A percentile compares a stretch with the other conserved stretches of the same genome.
Evolutionary conservation across 2,329 filamentous ascomycete genomes (phyloP).

Genomic region (Aspergillus sojae): DNA sequence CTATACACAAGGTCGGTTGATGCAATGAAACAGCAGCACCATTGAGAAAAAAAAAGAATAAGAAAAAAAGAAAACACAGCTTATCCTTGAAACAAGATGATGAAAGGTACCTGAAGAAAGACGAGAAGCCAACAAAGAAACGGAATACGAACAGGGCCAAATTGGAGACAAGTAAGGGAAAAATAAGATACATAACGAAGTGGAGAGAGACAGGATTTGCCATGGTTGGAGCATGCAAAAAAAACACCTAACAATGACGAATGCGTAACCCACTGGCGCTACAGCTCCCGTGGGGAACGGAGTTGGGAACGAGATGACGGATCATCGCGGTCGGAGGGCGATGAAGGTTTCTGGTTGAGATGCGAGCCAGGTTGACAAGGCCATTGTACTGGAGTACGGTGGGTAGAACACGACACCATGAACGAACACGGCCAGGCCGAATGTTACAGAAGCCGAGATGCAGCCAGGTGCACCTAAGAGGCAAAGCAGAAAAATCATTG

Average conservation of each 20-base stretch:
- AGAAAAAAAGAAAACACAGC: not conserved
- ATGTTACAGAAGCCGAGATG: slow-evolving; percentile 3
- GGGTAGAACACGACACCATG: slow-evolving; percentile 13
- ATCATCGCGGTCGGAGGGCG: slow-evolving; percentile 16
- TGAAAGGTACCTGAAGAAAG: not conserved
- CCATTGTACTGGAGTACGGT: slow-evolving; percentile 8
- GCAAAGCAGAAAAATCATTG: not conserved
- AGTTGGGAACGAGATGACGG: slow-evolving; percentile 16
- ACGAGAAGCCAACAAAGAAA: slow-evolving; percentile 10
- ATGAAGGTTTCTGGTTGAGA: slow-evolving; percentile 4
- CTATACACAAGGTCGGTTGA: not conserved
- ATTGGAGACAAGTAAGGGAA: slow-evolving; percentile 20
- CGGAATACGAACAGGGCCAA: slow-evolving; percentile 5
- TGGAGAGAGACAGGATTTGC: slow-evolving; percentile 16
- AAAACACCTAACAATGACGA: slow-evolving; percentile 30
- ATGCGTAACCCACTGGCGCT: slow-evolving; percentile 23
- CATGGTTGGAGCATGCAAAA: slow-evolving; percentile 25
- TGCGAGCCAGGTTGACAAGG: slow-evolving; percentile 14
- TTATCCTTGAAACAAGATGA: slow-evolving; percentile 7
- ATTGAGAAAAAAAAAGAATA: not conserved
- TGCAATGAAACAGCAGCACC: not conserved
- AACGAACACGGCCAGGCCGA: slow-evolving; percentile 20
- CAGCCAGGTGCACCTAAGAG: slow-evolving; percentile 14
- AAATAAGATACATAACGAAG: slow-evolving; percentile 29
- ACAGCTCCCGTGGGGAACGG: slow-evolving; percentile 8